Evolutionary conservation across 2,329 filamentous ascomycete genomes (phyloP).

Genomic region (Penicillium freii): DNA sequence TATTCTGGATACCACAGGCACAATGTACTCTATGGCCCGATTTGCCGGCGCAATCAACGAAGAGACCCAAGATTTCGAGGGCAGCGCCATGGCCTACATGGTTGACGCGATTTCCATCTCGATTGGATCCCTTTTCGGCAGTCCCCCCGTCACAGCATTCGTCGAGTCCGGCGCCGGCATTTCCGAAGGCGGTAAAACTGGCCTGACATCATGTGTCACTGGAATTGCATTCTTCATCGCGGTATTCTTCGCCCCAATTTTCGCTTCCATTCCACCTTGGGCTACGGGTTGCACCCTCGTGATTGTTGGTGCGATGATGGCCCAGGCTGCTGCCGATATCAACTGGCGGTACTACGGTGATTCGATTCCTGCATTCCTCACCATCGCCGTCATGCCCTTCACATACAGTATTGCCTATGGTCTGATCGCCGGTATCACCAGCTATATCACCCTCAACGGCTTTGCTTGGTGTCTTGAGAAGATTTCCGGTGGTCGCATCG

Average conservation of each 20-base stretch:
- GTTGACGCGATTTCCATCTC: slow-evolving; percentile 78
- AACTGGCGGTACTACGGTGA: slow-evolving; percentile 88
- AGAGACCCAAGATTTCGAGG: slow-evolving; percentile 81
- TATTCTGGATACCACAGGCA: slow-evolving; percentile 82
- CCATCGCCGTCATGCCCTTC: slow-evolving; percentile 83
- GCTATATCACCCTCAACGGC: slow-evolving; percentile 74
- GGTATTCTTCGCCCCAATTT: slow-evolving; percentile 87
- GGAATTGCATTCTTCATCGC: slow-evolving; percentile 83
- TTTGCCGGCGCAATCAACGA: slow-evolving; percentile 79
- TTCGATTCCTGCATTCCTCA: slow-evolving; percentile 78
- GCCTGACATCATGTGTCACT: slow-evolving; percentile 74
- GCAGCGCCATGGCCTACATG: slow-evolving; percentile 76
- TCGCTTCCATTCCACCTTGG: slow-evolving; percentile 85
- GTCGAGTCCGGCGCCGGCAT: slow-evolving; percentile 89
- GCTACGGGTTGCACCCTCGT: slow-evolving; percentile 85
- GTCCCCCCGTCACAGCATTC: slow-evolving; percentile 79
- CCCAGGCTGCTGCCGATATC: slow-evolving; percentile 72
- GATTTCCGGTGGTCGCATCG: slow-evolving; percentile 65
- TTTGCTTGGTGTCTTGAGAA: slow-evolving; percentile 67
- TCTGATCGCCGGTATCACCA: slow-evolving; percentile 74
- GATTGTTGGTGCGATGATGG: slow-evolving; percentile 86
- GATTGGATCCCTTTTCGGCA: slow-evolving; percentile 74
- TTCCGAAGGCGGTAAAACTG: slow-evolving; percentile 80
- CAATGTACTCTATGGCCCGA: slow-evolving; percentile 83
- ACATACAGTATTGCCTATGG: slow-evolving; percentile 87